A percentile compares a stretch with the other conserved stretches of the same genome.
These are phyloP conservation scores for Microsporum ferrugineum DNA, from an alignment of 2,329 filamentous ascomycete species.

Conservation along the genomic window DNA sequence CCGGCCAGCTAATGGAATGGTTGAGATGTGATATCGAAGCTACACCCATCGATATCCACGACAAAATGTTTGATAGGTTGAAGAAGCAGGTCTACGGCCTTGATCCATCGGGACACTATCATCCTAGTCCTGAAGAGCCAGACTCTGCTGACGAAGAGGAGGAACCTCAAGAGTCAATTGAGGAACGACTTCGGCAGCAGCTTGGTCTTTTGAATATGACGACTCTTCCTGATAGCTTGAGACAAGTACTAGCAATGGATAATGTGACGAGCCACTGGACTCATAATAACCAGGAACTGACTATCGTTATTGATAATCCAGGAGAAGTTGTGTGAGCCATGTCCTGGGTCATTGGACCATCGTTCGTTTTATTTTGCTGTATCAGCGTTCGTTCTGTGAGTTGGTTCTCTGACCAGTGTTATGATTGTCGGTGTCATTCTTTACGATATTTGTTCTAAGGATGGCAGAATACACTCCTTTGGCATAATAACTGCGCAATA, in stretches of 20 bases:
- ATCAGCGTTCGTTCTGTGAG: not conserved
- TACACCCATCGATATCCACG: slow-evolving; percentile 21
- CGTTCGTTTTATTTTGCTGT: not conserved
- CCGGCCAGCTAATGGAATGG: slow-evolving; percentile 16
- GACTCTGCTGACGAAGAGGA: not conserved
- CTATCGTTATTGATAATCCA: not conserved
- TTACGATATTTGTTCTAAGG: not conserved
- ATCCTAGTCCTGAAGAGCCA: slow-evolving; percentile 19
- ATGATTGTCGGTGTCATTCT: not conserved
- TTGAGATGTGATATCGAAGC: slow-evolving; percentile 19
- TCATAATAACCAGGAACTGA: not conserved
- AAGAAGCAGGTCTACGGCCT: slow-evolving; percentile 24
- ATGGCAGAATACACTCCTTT: not conserved
- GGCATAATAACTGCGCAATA: not conserved
- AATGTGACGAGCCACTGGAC: not conserved
- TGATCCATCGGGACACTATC: slow-evolving; percentile 22
- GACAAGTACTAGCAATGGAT: not conserved
- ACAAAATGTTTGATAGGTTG: slow-evolving; percentile 22
- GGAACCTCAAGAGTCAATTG: not conserved
- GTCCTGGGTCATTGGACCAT: too few relatives aligned
- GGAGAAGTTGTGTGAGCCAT: not conserved
- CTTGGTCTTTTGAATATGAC: not conserved
- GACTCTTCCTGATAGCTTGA: not conserved
- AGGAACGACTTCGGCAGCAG: not conserved
- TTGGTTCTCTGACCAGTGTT: not conserved